Percentiles rank a stretch among this genome's conserved stretches.
Evolutionary conservation across 2,329 filamentous ascomycete species (phyloP).

Genomic region (Neonectria hederae): DNA sequence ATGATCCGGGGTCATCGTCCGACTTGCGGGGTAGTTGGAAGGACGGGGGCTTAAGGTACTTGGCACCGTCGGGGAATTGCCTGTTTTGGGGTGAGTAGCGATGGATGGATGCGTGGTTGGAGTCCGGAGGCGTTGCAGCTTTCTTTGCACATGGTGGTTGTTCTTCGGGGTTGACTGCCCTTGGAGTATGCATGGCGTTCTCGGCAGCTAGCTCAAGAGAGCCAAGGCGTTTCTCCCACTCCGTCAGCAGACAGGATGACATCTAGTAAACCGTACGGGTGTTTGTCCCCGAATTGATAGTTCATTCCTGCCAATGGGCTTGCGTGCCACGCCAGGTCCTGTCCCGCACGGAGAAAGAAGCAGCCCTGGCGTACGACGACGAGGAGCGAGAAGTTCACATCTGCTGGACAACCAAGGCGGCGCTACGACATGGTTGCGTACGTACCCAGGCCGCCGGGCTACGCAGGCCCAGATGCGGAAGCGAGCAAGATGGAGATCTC

Average conservation of each 20-base stretch:
- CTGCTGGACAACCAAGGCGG: constrained; percentile 10
- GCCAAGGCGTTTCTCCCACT: background rate
- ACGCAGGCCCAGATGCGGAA: constrained; percentile 19
- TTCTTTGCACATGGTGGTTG: background rate
- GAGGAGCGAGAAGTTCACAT: background rate
- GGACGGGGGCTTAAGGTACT: constrained; percentile 9
- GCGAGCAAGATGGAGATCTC: constrained; percentile 10
- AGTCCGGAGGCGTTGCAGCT: background rate
- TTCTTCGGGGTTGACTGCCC: background rate
- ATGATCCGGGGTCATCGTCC: constrained; percentile 30
- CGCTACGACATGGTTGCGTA: constrained; percentile 7
- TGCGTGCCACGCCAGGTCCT: background rate
- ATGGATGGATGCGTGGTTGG: constrained; percentile 23
- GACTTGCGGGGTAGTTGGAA: constrained; percentile 40
- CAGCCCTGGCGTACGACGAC: background rate
- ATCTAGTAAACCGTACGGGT: background rate
- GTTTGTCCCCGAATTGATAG: constrained; percentile 8
- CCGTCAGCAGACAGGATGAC: background rate
- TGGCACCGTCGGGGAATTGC: constrained; percentile 37
- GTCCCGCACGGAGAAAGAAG: background rate
- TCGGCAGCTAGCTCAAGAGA: constrained; percentile 10
- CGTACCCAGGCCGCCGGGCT: constrained; percentile 25
- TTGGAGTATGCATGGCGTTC: constrained; percentile 4
- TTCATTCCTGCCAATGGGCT: background rate
- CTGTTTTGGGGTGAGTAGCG: constrained; percentile 37